Conservation (phyloP, 768 basidiomycete species). For the Suillus cothurnatus region DNA sequence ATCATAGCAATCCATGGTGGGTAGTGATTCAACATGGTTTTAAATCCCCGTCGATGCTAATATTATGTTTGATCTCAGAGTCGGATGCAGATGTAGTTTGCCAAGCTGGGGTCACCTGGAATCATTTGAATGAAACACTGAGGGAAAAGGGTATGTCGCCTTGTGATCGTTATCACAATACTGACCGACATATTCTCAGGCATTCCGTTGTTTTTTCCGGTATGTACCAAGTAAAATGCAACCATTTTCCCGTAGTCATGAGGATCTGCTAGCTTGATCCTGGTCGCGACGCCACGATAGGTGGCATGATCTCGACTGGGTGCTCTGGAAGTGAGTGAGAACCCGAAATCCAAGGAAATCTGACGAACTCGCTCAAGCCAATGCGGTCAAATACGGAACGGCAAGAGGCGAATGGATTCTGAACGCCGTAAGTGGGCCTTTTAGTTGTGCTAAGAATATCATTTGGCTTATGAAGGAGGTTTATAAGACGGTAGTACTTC, state of each 20-base stretch:
- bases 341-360: not conserved
- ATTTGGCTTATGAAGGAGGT: not conserved
- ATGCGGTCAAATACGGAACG: constrained; percentile 79
- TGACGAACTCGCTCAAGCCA: constrained; percentile 43
- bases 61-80: constrained; percentile 38
- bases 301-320: constrained; percentile 83
- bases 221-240: not conserved
- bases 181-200: constrained; percentile 12
- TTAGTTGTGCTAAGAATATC: not conserved
- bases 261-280: constrained; percentile 16
- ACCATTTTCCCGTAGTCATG: not conserved
- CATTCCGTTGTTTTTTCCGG: constrained; percentile 21
- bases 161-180: not conserved
- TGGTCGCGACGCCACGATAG: constrained; percentile 54
- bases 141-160: constrained; percentile 47
- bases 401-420: constrained; percentile 85
- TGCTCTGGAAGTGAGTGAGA: constrained; percentile 69
- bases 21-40: constrained; percentile 23
- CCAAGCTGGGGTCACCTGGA: constrained; percentile 77
- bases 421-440: constrained; percentile 54
- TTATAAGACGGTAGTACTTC: constrained; percentile 73
- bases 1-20: constrained; percentile 54
- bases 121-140: constrained; percentile 67
- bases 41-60: constrained; percentile 10
- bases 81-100: constrained; percentile 70